Evolutionary conservation across 2,329 filamentous ascomycete genomes (phyloP).

Genomic region (Exophiala sp.): DNA sequence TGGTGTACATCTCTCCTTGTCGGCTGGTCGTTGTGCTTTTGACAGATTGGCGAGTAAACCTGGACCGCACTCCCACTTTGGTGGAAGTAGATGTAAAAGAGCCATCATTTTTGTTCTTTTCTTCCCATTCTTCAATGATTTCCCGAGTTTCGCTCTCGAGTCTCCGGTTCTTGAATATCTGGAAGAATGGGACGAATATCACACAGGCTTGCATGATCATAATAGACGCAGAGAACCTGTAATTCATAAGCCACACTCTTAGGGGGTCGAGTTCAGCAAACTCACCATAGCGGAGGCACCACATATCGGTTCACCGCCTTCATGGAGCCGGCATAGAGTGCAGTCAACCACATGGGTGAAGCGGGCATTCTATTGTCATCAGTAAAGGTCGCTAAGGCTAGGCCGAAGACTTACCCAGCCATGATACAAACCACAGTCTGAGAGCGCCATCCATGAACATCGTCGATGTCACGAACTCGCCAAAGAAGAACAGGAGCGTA

Average conservation of each 20-base stretch:
- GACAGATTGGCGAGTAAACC: conserved; percentile 35
- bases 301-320: conserved; percentile 49
- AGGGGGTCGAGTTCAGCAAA: neutral
- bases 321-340: conserved; percentile 47
- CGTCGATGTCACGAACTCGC: conserved; percentile 55
- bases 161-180: conserved; percentile 42
- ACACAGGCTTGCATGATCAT: conserved; percentile 59
- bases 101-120: conserved; percentile 31
- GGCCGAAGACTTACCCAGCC: conserved; percentile 34
- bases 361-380: conserved; percentile 50
- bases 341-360: conserved; percentile 59
- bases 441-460: conserved; percentile 60
- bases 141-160: conserved; percentile 36
- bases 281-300: conserved; percentile 57
- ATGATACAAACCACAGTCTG: conserved; percentile 54
- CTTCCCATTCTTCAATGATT: conserved; percentile 37
- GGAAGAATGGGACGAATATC: conserved; percentile 57
- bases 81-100: conserved; percentile 32
- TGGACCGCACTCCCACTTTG: conserved; percentile 29
- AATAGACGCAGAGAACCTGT: conserved; percentile 52
- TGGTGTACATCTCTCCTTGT: conserved; percentile 49
- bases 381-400: neutral
- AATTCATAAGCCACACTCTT: neutral
- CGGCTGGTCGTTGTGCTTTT: conserved; percentile 34
- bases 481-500: conserved; percentile 58